These are phyloP conservation scores for Amanita thiersii DNA, from an alignment of 768 basidiomycete genomes.

Conservation along the genomic window DNA sequence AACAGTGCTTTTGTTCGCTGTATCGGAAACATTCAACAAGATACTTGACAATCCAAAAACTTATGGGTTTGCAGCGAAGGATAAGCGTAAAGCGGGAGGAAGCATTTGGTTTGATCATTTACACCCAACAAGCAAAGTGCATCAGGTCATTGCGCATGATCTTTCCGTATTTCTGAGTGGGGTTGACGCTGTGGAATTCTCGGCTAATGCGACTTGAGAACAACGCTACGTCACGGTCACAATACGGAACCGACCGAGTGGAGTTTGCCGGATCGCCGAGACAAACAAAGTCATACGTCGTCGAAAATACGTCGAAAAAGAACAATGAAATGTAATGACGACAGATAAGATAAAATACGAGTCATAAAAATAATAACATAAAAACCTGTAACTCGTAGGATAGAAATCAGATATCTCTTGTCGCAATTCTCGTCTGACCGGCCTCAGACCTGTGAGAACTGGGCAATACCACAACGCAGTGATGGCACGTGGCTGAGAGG, in stretches of 20 bases:
- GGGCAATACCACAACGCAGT: background rate
- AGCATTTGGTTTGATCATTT: conserved; percentile 43
- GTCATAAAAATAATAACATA: too few relatives aligned
- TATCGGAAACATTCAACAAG: conserved; percentile 34
- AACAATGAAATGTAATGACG: too few relatives aligned
- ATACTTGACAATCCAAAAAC: conserved; percentile 36
- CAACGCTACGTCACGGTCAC: too few relatives aligned
- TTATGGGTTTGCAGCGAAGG: conserved; percentile 28
- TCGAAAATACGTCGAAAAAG: too few relatives aligned
- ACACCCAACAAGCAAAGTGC: conserved; percentile 45
- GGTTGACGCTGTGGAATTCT: too few relatives aligned
- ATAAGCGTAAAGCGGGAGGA: conserved; percentile 25
- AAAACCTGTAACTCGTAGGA: conserved; percentile 3
- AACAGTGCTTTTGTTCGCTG: conserved; percentile 42
- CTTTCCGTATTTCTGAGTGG: conserved; percentile 28
- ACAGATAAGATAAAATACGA: too few relatives aligned
- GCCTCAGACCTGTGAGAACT: too few relatives aligned
- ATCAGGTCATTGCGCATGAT: conserved; percentile 38
- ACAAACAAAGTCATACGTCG: too few relatives aligned
- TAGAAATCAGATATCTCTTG: background rate
- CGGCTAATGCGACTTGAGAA: too few relatives aligned
- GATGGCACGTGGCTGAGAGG: background rate
- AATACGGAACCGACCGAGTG: too few relatives aligned
- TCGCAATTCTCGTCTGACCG: background rate
- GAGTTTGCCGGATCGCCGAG: too few relatives aligned